A percentile compares a stretch with the other conserved stretches of the same genome.
phyloP scores from a whole-genome alignment of 73 alveolate genomes.

The Paramecium primaurelia region DNA sequence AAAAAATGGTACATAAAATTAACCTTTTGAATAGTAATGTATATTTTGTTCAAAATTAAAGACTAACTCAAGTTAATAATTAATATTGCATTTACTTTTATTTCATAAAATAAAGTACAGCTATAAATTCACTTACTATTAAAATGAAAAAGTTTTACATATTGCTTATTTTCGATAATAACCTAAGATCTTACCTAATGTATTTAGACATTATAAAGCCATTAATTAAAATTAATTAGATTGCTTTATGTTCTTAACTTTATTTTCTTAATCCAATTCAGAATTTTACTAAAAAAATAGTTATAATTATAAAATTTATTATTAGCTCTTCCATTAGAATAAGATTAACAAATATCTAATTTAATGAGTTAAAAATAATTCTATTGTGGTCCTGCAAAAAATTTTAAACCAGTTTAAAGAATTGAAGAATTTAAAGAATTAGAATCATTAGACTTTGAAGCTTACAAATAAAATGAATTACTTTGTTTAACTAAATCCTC shows the following conservation, averaged over 20 bases:
- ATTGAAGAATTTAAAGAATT: background rate
- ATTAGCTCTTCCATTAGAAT: background rate
- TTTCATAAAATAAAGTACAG: background rate
- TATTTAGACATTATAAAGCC: background rate
- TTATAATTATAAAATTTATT: background rate
- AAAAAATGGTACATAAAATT: background rate
- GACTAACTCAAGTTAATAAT: background rate
- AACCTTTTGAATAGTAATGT: background rate
- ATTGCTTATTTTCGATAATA: background rate
- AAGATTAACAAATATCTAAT: background rate
- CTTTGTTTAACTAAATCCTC: background rate
- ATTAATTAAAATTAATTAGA: background rate
- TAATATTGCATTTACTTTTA: background rate
- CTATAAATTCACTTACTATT: background rate
- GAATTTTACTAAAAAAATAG: conserved; percentile 5
- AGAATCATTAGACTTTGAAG: background rate
- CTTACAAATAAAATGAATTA: background rate
- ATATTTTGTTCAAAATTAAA: background rate
- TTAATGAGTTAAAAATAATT: background rate
- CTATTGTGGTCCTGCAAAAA: background rate
- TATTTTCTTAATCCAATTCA: background rate
- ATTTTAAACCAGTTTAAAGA: background rate
- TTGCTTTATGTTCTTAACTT: background rate
- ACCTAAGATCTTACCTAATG: background rate
- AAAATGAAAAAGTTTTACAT: background rate